phyloP scores from a whole-genome alignment of 2,329 filamentous ascomycete genomes.

The Pyrenochaeta sp. region DNA sequence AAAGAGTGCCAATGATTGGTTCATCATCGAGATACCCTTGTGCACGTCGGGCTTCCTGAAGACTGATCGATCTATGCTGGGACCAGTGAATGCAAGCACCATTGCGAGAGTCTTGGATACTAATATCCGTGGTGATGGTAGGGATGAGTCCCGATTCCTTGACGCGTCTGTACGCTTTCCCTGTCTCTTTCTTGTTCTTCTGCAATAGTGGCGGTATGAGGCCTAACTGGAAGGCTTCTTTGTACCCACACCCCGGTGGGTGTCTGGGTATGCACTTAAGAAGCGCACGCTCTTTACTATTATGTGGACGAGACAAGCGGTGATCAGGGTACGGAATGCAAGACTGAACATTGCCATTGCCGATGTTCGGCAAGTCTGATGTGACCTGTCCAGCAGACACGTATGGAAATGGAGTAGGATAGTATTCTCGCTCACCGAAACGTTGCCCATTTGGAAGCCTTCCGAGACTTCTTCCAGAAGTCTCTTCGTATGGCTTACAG shows the following conservation, averaged over 20 bases:
- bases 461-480: slow-evolving; percentile 59
- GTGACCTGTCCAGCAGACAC: slow-evolving; percentile 64
- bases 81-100: slow-evolving; percentile 71
- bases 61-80: slow-evolving; percentile 67
- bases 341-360: slow-evolving; percentile 67
- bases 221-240: slow-evolving; percentile 46
- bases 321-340: slow-evolving; percentile 76
- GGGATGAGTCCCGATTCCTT: slow-evolving; percentile 63
- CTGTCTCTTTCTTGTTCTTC: slow-evolving; percentile 24
- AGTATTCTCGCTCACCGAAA: slow-evolving; percentile 65
- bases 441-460: slow-evolving; percentile 42
- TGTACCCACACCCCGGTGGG: slow-evolving; percentile 50
- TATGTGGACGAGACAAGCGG: slow-evolving; percentile 49
- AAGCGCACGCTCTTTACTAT: slow-evolving; percentile 51
- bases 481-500: slow-evolving; percentile 59
- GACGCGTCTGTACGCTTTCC: slow-evolving; percentile 61
- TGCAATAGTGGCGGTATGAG: slow-evolving; percentile 40
- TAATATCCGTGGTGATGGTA: slow-evolving; percentile 68
- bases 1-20: slow-evolving; percentile 67
- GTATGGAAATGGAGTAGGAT: slow-evolving; percentile 68
- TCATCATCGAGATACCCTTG: slow-evolving; percentile 78
- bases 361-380: slow-evolving; percentile 68
- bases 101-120: slow-evolving; percentile 63
- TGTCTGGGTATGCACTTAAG: slow-evolving; percentile 67
- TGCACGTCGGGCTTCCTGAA: slow-evolving; percentile 73